These are phyloP conservation scores for Fusarium xyrophilum DNA, from an alignment of 2,329 filamentous ascomycete species.

Conservation along the genomic window DNA sequence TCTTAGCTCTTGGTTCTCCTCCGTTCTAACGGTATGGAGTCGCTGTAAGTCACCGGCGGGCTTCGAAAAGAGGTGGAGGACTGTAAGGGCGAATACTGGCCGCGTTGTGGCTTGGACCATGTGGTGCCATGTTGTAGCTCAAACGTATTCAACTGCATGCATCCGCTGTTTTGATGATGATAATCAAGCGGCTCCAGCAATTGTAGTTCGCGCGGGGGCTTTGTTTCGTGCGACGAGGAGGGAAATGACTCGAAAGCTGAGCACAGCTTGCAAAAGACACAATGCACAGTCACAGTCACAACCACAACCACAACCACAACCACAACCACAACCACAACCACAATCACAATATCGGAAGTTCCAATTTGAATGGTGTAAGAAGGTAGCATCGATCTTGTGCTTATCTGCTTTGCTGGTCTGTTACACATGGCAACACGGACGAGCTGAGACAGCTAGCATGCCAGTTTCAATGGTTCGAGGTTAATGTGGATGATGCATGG, in stretches of 20 bases:
- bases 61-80: constrained; percentile 3
- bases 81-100: constrained; percentile 10
- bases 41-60: neutral
- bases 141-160: neutral
- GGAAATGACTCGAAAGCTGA: constrained; percentile 23
- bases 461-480: neutral
- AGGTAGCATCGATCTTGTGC: constrained; percentile 29
- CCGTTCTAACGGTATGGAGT: neutral
- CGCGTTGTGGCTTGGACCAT: constrained; percentile 17
- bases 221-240: constrained; percentile 18
- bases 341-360: neutral
- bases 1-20: neutral
- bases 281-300: neutral
- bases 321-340: neutral
- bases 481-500: neutral
- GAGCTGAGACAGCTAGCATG: constrained; percentile 23
- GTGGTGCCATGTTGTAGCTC: constrained; percentile 27
- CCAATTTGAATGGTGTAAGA: neutral
- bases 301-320: neutral
- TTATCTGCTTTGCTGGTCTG: constrained; percentile 11
- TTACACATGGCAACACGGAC: constrained; percentile 12
- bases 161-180: constrained; percentile 7
- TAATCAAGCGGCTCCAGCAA: neutral
- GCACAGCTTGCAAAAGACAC: neutral
- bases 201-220: neutral